Evolutionary conservation across 306 rosid species (phyloP).

Genomic region (Biancaea sappan): DNA sequence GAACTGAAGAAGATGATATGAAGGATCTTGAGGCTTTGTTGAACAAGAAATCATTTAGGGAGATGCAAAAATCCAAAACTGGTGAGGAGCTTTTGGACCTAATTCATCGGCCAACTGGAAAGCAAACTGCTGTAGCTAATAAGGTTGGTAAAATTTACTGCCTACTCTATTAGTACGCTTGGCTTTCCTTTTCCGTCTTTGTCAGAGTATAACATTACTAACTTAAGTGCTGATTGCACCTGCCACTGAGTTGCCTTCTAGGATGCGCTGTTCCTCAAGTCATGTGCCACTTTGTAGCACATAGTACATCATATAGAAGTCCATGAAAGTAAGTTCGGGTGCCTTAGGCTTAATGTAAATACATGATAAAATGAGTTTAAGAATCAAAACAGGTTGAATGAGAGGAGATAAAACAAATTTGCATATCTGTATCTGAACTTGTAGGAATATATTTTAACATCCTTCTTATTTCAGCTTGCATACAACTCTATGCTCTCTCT

Average conservation of each 20-base stretch:
- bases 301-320: not conserved
- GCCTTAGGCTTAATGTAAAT: not conserved
- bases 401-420: not conserved
- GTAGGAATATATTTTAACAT: not conserved
- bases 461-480: not conserved
- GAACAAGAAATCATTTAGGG: constrained; percentile 84
- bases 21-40: constrained; percentile 88
- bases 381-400: not conserved
- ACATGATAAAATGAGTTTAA: not conserved
- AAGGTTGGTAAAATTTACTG: constrained; percentile 57
- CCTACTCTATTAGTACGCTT: not conserved
- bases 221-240: not conserved
- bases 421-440: not conserved
- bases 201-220: not conserved
- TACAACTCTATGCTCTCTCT: not conserved
- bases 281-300: not conserved
- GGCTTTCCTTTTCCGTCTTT: not conserved
- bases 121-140: constrained; percentile 94
- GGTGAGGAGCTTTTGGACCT: constrained; percentile 98
- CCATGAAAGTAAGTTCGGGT: not conserved
- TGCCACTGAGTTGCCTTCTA: not conserved
- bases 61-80: constrained; percentile 83
- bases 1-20: constrained; percentile 80
- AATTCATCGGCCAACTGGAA: constrained; percentile 92
- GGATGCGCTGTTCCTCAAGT: not conserved